Conservation (phyloP, 2,329 filamentous ascomycete species). For the Rachicladosporium sp. region DNA sequence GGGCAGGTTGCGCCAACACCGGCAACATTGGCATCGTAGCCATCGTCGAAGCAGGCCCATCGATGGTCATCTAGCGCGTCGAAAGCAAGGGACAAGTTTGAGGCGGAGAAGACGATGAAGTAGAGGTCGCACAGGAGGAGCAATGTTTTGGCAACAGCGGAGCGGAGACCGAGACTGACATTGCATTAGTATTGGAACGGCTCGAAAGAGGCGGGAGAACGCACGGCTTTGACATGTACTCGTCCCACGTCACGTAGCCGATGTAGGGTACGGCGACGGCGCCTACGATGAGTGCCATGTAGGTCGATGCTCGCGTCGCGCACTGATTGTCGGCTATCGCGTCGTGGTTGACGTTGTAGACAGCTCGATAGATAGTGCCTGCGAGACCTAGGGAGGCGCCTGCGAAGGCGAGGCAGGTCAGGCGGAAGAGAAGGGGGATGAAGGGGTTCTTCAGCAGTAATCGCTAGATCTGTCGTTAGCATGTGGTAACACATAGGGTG, state of each 20-base stretch:
- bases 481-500: not conserved
- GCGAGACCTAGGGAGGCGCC: conserved; percentile 69
- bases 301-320: conserved; percentile 48
- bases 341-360: conserved; percentile 26
- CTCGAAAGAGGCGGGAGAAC: conserved; percentile 5
- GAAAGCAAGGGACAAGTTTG: conserved; percentile 82
- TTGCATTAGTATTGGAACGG: conserved; percentile 5
- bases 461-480: conserved; percentile 25
- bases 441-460: conserved; percentile 69
- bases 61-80: conserved; percentile 58
- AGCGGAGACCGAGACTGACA: conserved; percentile 58
- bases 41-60: conserved; percentile 35
- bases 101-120: conserved; percentile 95
- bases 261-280: conserved; percentile 81
- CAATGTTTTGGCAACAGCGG: conserved; percentile 71
- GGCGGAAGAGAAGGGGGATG: conserved; percentile 70
- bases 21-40: conserved; percentile 8
- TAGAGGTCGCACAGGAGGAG: conserved; percentile 85
- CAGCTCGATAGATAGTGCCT: conserved; percentile 52
- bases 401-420: conserved; percentile 73
- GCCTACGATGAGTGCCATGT: conserved; percentile 84
- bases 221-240: conserved; percentile 79
- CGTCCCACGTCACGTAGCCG: conserved; percentile 87
- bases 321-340: conserved; percentile 23
- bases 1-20: conserved; percentile 22